These are phyloP conservation scores for Jamesozyma gamospora DNA, from an alignment of 805 yeast species.

Conservation along the genomic window DNA sequence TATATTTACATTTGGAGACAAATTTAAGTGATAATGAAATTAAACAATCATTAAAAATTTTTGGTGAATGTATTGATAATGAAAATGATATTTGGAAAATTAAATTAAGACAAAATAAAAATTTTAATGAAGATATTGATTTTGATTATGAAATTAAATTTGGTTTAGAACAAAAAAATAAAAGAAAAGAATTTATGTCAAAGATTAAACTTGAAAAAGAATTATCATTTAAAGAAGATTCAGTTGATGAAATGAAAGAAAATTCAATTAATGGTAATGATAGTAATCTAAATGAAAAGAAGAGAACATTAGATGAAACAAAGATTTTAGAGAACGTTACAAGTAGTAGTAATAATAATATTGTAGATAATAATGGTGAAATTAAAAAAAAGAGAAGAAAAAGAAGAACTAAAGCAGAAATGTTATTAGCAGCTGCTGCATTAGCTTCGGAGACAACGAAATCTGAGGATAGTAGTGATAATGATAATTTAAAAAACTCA, in stretches of 20 bases:
- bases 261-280: background rate
- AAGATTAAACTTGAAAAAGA: slow-evolving; percentile 4
- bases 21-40: slow-evolving; percentile 44
- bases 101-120: slow-evolving; percentile 8
- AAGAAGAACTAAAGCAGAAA: background rate
- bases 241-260: slow-evolving; percentile 1
- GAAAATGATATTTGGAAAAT: slow-evolving; percentile 1
- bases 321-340: background rate
- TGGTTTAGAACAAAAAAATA: slow-evolving; percentile 20
- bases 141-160: slow-evolving; percentile 21
- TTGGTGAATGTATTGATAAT: slow-evolving; percentile 7
- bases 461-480: too few relatives aligned
- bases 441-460: background rate
- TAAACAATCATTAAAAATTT: slow-evolving; percentile 14
- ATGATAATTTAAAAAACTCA: too few relatives aligned
- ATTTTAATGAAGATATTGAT: slow-evolving; percentile 19
- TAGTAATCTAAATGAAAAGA: background rate
- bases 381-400: background rate
- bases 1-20: slow-evolving; percentile 75
- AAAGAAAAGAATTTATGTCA: slow-evolving; percentile 20
- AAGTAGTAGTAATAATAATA: background rate
- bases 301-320: background rate
- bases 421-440: background rate
- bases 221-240: background rate
- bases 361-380: background rate